phyloP scores from a whole-genome alignment of 768 basidiomycete species.

The Boletus sensibilis region DNA sequence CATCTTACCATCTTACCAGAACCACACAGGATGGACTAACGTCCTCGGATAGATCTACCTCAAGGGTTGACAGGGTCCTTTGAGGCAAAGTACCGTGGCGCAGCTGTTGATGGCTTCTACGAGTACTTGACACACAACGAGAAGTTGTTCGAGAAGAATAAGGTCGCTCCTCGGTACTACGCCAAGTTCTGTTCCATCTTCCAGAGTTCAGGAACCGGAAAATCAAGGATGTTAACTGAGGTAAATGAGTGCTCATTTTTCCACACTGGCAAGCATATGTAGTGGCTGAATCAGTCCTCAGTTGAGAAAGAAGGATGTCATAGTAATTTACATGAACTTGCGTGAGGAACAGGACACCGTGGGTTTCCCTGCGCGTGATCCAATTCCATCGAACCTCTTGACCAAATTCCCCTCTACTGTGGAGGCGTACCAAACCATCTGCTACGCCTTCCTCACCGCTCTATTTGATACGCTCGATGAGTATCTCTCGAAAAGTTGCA shows the following conservation, averaged over 20 bases:
- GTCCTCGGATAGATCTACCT: background rate
- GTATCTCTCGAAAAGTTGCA: background rate
- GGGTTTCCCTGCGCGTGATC: too few relatives aligned
- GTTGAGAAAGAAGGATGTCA: background rate
- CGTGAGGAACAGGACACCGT: background rate
- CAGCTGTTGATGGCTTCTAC: conserved; percentile 1
- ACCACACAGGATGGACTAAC: too few relatives aligned
- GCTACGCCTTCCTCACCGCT: conserved; percentile 7
- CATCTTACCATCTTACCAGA: too few relatives aligned
- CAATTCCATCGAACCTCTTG: background rate
- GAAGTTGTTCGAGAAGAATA: background rate
- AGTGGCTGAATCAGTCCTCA: background rate
- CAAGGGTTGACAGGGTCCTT: background rate
- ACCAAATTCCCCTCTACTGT: background rate
- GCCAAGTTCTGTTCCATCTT: conserved; percentile 8
- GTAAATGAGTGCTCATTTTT: background rate
- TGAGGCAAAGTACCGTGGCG: background rate
- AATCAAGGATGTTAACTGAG: conserved; percentile 4
- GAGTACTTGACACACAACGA: conserved; percentile 6
- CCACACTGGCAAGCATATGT: too few relatives aligned
- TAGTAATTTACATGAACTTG: background rate
- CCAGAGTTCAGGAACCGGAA: conserved; percentile 4
- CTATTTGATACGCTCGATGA: background rate
- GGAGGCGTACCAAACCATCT: background rate
- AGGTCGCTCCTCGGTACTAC: background rate